Base-by-base conservation (phyloP, 1,139 yeast species). In the Diutina sp. region DNA sequence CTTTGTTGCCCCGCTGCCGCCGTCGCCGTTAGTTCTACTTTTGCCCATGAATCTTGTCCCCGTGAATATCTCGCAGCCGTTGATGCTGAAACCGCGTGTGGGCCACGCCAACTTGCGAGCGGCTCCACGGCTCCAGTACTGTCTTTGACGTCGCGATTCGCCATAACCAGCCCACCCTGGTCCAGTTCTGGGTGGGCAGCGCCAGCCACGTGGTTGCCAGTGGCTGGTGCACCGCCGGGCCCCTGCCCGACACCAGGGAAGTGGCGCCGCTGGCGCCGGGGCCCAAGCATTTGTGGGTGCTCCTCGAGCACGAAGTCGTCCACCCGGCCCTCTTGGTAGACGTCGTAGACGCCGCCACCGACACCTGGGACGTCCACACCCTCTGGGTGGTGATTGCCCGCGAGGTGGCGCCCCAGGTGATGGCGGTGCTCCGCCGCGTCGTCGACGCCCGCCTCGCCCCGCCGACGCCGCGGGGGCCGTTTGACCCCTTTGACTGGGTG, bases 81-180 rank as follows among this genome's bases (percentile, higher is more conserved):
- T 50, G 25, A 14, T 53, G 47, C 53, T 52, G 32, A 38, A 38
- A n/a, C n/a, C 46, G 11, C 48, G 18, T 8, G 35, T n/a, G 32
- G 6, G 38, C 12, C 4, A 12, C 14, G 4, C 55, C 28, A 32
- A 8, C 16, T 55, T 11, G 45, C 58, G 52, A 58, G 55, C 59
- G 61, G 62, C 59, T 56, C 57, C 59, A 55, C 58, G 58, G 9
- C 59, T 60, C 58, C 58, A 59, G 65, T 64, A 65, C 65, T 63
- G 60, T 61, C 62, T 64, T 64, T 64, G 67, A 64, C 67, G 61
- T 58, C 64, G 66, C 63, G 59, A 60, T 60, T 54, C 51, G 44
- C 29, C 9, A 50, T 30, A 18, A 16, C 4, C 44, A 30, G 9
- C 28, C 44, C 3, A 50, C 53, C 25, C 41, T 32, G 53, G 44